Conservation (phyloP, 805 yeast genomes). For the Starmerella vitae region DNA sequence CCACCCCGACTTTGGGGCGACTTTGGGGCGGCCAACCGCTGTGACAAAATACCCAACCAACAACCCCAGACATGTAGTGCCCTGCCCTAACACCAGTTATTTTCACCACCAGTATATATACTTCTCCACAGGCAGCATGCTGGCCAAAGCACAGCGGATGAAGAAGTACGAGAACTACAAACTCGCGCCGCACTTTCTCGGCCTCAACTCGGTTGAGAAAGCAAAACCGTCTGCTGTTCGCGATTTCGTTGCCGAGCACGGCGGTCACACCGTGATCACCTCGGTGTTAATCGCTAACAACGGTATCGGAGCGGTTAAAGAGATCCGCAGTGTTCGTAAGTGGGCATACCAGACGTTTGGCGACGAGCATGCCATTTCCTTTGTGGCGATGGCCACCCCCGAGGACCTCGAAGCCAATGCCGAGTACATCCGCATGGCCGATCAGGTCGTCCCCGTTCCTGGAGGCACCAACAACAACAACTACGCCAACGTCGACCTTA, state of each 20-base stretch:
- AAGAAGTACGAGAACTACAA: slow-evolving; percentile 22
- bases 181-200: slow-evolving; percentile 65
- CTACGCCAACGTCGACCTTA: slow-evolving; percentile 93
- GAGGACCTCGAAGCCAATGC: slow-evolving; percentile 95
- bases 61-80: too few species aligned
- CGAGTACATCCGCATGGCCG: slow-evolving; percentile 98
- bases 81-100: too few species aligned
- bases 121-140: slow-evolving; percentile 2
- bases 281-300: slow-evolving; percentile 84
- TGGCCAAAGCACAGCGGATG: slow-evolving; percentile 14
- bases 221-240: slow-evolving; percentile 64
- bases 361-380: slow-evolving; percentile 81
- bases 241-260: slow-evolving; percentile 70
- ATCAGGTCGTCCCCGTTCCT: slow-evolving; percentile 94
- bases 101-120: too few species aligned
- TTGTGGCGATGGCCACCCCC: slow-evolving; percentile 99
- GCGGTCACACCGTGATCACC: slow-evolving; percentile 90
- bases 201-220: slow-evolving; percentile 59
- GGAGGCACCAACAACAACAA: slow-evolving; percentile 99
- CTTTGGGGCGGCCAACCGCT: too few species aligned
- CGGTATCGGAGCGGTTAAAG: slow-evolving; percentile 99
- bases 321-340: slow-evolving; percentile 90
- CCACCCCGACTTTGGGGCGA: too few species aligned
- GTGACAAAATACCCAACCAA: too few species aligned
- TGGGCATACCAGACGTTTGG: slow-evolving; percentile 99